Conservation (phyloP, 192 early-diverging fungal genomes). For the Lobosporangium transversale region DNA sequence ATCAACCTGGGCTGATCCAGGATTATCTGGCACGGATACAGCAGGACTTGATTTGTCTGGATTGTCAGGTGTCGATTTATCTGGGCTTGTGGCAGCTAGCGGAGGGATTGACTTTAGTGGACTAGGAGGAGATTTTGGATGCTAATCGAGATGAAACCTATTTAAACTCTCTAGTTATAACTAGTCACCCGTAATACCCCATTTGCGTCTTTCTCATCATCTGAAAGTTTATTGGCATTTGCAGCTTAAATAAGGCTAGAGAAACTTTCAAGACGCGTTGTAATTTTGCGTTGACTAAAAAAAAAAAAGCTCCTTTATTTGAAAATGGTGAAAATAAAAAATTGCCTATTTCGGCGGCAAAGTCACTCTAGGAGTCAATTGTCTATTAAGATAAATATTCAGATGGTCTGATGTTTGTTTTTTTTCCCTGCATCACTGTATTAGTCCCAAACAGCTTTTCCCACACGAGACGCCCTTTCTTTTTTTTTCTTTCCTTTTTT, state of each 20-base stretch:
- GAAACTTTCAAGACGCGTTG: too few species aligned
- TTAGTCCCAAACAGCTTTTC: not conserved
- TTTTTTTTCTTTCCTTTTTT: not conserved
- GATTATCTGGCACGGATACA: not conserved
- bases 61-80: not conserved
- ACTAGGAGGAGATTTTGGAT: not conserved
- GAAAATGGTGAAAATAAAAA: not conserved
- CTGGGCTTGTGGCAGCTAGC: not conserved
- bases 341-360: constrained; percentile 20
- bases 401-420: not conserved
- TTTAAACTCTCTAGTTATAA: too few species aligned
- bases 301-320: not conserved
- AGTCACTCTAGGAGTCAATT: not conserved
- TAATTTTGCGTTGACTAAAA: not conserved
- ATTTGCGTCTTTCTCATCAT: too few species aligned
- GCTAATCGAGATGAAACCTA: too few species aligned
- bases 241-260: too few species aligned
- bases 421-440: not conserved
- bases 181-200: too few species aligned
- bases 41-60: not conserved
- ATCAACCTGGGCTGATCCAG: not conserved
- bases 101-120: not conserved
- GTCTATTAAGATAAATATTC: not conserved
- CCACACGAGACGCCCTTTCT: not conserved
- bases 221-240: too few species aligned